Evolutionary conservation across 257 asterid species (phyloP), one percentile per base, ranked within the genome.

Genomic region (Solanum peruvianum): DNA sequence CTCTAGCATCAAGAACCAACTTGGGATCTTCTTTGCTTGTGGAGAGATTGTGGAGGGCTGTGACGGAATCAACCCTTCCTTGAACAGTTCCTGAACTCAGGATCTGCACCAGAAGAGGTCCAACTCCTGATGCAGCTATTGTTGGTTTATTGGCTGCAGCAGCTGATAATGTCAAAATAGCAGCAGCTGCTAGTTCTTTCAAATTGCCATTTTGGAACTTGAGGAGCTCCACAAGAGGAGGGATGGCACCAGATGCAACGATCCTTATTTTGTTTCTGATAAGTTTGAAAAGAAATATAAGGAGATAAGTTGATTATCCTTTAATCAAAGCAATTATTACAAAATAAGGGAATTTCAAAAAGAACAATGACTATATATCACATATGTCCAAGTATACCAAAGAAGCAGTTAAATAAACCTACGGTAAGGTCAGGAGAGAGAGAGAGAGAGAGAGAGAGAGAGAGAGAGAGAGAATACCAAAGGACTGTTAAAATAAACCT

Each of bases 1-100:
- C 98, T 90, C 85, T 91, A 69, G 94, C 86, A 84, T 94, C 98
- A 23, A 95, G 91, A 82, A 89, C 87, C 56, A 87, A 89, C 85
- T 93, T 92, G 23, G 95, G 93, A 78, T 90, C 96, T 85, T 92
- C 94, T 83, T 92, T 91, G 58, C 88, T 87, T 29, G 93, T 88
- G 4, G 97, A 92, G 18, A 96, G 98, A 90, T 96, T 92, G 93
- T 93, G 92, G 41, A 96, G 98, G 73, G 98, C 92, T 3, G 99
- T 96, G 66, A 96, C 98, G 5, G 98, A 94, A 37, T 95, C 99
- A 27, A 96, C 99, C 85, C 92, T 91, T 89, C 97, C 98, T 88
- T 96, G 99, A 49, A 96, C 90, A 52, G 93, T 96, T 82, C 97
- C 99, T 33, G 98, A 91, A 91, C 95, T 91, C 14, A 96, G 93